Base-by-base conservation (phyloP, 2,329 filamentous ascomycete genomes). In the Trichoderma hamatum region DNA sequence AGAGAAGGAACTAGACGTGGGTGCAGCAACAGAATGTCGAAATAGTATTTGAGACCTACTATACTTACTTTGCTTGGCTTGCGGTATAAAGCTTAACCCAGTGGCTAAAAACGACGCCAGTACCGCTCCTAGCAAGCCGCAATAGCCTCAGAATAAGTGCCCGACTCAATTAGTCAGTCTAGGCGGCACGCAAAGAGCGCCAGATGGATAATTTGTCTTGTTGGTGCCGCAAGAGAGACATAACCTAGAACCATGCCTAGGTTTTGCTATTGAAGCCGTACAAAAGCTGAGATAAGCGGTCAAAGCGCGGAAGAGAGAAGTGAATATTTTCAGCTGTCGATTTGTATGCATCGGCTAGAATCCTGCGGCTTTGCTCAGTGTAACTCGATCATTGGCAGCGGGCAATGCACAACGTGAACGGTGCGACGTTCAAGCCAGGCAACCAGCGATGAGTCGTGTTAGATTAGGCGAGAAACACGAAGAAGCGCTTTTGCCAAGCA, bases 391-490 rank as follows among this genome's bases (percentile, higher is more conserved):
- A 19, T 58, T 39, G 9, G 56, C 63, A 16, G 21, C 52, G n/a
- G 24, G 54, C 24, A 65, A 46, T 21, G 21, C 54, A 67, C 54
- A 36, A 51, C 54, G 51, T 59, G 28, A 24, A 13, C 54, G n/a
- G 52, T 56, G 54, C 28, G 16, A 59, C 54, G 21, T 49, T 11
- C 21, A 26, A 36, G 51, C 58, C 54, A 67, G 39, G 39, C 63
- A 49, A 54, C 63, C 39, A 43, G 16, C 32, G 32, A 55, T 64
- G 60, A 63, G n/a, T 52, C 30, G 52, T 66, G 26, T 56, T 46
- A 7, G 52, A 24, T 49, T 66, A 58, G 62, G 36, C 62, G 62
- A 66, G 62, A 58, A 26, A 56, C 51, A 66, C 19, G 62, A 56
- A 55, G 36, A 55, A 58, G 24, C 19, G 11, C 11, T 9, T 43